Evolutionary conservation across 1,284 basidiomycete species (phyloP).

Genomic region (Ganoderma lingzhi): DNA sequence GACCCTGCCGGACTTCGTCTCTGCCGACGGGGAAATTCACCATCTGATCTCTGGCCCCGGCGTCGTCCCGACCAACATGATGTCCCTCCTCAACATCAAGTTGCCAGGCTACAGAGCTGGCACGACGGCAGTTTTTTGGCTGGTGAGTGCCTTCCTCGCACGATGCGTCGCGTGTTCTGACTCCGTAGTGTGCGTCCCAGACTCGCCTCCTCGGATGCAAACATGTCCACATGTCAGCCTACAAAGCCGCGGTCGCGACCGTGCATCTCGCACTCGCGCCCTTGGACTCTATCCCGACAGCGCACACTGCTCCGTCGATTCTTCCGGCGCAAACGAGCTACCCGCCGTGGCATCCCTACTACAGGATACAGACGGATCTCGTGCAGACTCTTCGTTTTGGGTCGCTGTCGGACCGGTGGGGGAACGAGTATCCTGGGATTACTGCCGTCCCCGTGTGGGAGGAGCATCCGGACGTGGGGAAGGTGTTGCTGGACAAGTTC

Average conservation of each 20-base stretch:
- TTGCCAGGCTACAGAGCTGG: constrained; percentile 40
- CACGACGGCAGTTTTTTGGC: constrained; percentile 72
- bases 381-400: constrained; percentile 56
- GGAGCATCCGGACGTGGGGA: constrained; percentile 52
- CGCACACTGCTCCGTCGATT: constrained; percentile 17
- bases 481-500: constrained; percentile 59
- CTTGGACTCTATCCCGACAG: constrained; percentile 51
- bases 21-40: constrained; percentile 47
- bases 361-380: constrained; percentile 14
- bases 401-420: constrained; percentile 65
- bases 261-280: constrained; percentile 70
- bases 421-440: constrained; percentile 58
- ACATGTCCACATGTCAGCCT: constrained; percentile 65
- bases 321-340: constrained; percentile 25
- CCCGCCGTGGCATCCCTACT: constrained; percentile 28
- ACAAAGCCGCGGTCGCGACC: constrained; percentile 70
- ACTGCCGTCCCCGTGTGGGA: constrained; percentile 60
- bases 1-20: constrained; percentile 14
- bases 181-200: not conserved
- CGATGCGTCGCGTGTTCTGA: not conserved
- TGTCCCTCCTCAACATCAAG: constrained; percentile 31
- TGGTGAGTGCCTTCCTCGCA: constrained; percentile 58
- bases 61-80: constrained; percentile 67
- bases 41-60: constrained; percentile 82
- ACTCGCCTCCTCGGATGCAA: constrained; percentile 60